Evolutionary conservation across 2,329 filamentous ascomycete species (phyloP), one percentile per base, ranked within the genome.

Genomic region (Stemphylium lycopersici): DNA sequence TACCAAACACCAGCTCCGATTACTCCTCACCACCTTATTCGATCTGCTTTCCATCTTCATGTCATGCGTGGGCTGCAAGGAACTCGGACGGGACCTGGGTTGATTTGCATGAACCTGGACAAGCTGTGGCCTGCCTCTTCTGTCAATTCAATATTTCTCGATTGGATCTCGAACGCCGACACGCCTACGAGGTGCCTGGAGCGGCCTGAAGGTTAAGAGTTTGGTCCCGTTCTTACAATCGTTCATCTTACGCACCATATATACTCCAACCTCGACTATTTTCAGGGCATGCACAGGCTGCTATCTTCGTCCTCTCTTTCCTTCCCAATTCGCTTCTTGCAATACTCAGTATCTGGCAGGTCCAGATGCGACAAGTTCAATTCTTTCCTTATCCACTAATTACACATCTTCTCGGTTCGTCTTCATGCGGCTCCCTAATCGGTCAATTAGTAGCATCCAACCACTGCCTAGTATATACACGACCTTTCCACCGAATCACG

Each of bases 401-500:
- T 3, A 7, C 16, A 22, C 20, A 10, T n/a, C 24, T 20, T 7
- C 11, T 18, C 22, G 8, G 15, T 10, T 12, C 31, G 43, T 47
- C 62, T 55, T 38, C 47, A 72, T 72, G 70, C 65, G 51, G 48
- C 52, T 65, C 33, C 62, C 68, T 55, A 57, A 59, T 22, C 59
- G 61, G 54, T 66, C 69, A 4, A 38, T 65, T 22, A 63, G 41
- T 32, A 69, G 52, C 48, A 66, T 63, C 2, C 63, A 63, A 34
- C 57, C 59, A 45, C 55, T 73, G 34, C 69, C 69, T 1, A 71
- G 65, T 39, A 68, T 72, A 18, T 59, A 67, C 13, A 72, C 69
- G 22, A 44, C 58, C 3, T 71, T 72, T 20, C 60, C 63, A 20
- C 12, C 44, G 6, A 52, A 57, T 36, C 48, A 59, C 41, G 52